phyloP scores from a whole-genome alignment of 2,329 filamentous ascomycete species.

The Colletotrichum destructivum region DNA sequence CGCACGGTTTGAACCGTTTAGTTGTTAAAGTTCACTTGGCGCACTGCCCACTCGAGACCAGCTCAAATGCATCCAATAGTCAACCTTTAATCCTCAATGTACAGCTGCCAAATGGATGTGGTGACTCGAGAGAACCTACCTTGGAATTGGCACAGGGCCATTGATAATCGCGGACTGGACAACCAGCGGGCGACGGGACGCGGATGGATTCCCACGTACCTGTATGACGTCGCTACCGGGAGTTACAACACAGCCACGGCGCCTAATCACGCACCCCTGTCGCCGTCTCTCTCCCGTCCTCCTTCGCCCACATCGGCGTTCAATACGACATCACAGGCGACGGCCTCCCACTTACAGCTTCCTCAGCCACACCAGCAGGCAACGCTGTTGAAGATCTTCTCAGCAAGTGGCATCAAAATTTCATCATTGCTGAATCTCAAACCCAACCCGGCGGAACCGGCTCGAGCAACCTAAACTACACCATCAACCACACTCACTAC shows the following conservation, averaged over 20 bases:
- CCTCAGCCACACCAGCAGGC: constrained; percentile 3
- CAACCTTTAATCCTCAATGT: neutral
- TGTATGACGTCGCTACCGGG: constrained; percentile 14
- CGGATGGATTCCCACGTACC: constrained; percentile 1
- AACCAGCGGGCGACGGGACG: neutral
- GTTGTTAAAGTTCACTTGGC: neutral
- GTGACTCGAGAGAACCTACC: neutral
- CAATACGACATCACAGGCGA: neutral
- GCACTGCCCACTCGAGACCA: constrained; percentile 1
- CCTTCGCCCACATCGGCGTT: constrained; percentile 2
- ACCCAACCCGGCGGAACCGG: neutral
- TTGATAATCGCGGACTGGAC: neutral
- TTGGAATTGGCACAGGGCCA: constrained; percentile 18
- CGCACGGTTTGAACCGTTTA: neutral
- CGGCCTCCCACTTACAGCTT: neutral
- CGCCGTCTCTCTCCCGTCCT: neutral
- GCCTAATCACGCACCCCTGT: neutral
- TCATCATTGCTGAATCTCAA: neutral
- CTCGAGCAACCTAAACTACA: neutral
- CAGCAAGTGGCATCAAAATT: neutral
- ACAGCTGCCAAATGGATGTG: too few species aligned
- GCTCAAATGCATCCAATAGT: neutral
- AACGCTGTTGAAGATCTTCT: neutral
- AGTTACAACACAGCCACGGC: neutral
- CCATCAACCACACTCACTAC: too few species aligned